phyloP scores from a whole-genome alignment of 1,139 yeast genomes.

The Pichia inconspicua region DNA sequence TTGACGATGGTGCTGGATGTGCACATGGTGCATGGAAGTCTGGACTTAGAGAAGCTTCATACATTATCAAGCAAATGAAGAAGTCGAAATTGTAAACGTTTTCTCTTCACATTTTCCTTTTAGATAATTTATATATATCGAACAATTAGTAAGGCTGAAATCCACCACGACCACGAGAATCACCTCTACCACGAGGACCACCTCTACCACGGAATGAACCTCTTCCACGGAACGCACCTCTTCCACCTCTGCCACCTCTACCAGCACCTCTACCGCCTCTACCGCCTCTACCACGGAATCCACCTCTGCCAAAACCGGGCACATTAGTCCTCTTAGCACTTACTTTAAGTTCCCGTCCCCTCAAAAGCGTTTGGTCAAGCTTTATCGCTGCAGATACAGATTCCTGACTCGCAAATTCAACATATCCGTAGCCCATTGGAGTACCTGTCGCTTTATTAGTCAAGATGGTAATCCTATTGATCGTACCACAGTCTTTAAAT shows the following conservation, averaged over 20 bases:
- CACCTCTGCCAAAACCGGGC: constrained; percentile 43
- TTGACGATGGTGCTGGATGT: constrained; percentile 73
- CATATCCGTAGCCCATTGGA: constrained; percentile 64
- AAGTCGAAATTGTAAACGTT: constrained; percentile 18
- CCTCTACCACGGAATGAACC: constrained; percentile 17
- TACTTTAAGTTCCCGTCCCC: constrained; percentile 52
- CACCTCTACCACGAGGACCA: too few relatives aligned
- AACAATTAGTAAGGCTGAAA: background rate
- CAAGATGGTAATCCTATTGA: constrained; percentile 53
- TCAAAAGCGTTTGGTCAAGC: constrained; percentile 43
- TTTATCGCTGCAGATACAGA: constrained; percentile 46
- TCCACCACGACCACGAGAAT: constrained; percentile 30
- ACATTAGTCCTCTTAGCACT: constrained; percentile 61
- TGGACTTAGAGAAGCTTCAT: constrained; percentile 61
- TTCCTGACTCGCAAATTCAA: constrained; percentile 48
- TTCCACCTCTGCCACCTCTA: constrained; percentile 31
- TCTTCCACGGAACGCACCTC: background rate
- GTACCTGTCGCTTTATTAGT: constrained; percentile 51
- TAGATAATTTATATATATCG: too few relatives aligned
- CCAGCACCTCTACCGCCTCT: constrained; percentile 26
- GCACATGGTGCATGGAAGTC: constrained; percentile 73
- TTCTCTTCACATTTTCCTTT: background rate
- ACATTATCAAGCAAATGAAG: constrained; percentile 19
- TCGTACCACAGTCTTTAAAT: constrained; percentile 44
- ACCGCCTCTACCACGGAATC: constrained; percentile 31